phyloP scores from a whole-genome alignment of 495 filamentous ascomycete genomes.

The Penicillium nucicola region DNA sequence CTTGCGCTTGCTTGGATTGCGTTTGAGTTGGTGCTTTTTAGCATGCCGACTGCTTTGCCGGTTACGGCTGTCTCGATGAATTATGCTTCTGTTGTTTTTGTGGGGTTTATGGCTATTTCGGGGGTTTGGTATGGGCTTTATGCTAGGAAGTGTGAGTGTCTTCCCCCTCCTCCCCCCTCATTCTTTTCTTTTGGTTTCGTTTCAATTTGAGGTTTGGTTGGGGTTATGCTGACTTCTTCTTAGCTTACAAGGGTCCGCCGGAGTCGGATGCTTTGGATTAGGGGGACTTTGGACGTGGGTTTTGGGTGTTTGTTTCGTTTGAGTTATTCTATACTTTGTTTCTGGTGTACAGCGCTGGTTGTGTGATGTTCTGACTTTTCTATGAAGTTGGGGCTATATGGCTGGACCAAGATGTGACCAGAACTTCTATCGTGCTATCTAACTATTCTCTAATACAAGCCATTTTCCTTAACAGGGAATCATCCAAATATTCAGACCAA shows the following conservation, averaged over 20 bases:
- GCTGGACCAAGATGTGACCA: too few species aligned
- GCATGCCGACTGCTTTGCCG: slow-evolving; percentile 49
- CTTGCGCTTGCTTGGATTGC: slow-evolving; percentile 57
- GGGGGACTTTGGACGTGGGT: too few species aligned
- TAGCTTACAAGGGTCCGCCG: slow-evolving; percentile 47
- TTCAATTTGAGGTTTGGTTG: too few species aligned
- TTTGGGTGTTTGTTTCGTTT: too few species aligned
- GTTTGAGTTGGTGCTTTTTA: slow-evolving; percentile 58
- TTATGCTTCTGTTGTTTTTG: slow-evolving; percentile 63
- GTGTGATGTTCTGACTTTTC: too few species aligned
- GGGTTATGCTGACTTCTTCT: slow-evolving; percentile 2
- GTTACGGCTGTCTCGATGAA: slow-evolving; percentile 52
- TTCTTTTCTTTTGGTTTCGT: slow-evolving; percentile 4
- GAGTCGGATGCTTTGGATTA: slow-evolving; percentile 32
- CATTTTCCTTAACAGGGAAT: too few species aligned
- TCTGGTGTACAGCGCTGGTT: too few species aligned
- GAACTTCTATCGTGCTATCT: too few species aligned
- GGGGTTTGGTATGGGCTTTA: slow-evolving; percentile 44
- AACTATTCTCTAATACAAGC: too few species aligned
- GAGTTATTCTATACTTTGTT: too few species aligned
- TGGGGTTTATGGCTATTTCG: slow-evolving; percentile 46
- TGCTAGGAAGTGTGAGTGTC: slow-evolving; percentile 43
- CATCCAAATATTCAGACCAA: too few species aligned
- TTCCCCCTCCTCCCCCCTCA: slow-evolving; percentile 1
- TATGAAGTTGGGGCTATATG: too few species aligned